Evolutionary conservation across 306 rosid species (phyloP).

Genomic region (Malus asiatica): DNA sequence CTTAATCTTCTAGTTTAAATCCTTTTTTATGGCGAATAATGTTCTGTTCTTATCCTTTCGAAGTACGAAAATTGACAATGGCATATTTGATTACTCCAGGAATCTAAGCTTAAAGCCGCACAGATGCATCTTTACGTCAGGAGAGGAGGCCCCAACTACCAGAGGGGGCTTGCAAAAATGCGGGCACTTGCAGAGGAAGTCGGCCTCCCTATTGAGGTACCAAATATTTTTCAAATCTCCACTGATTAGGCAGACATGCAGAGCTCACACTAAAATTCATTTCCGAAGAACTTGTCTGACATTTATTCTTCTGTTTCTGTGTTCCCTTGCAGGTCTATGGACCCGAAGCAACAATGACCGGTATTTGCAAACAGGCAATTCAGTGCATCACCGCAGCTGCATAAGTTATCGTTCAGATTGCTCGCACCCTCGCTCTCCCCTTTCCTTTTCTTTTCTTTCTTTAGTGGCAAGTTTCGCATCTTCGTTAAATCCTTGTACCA

Average conservation of each 20-base stretch:
- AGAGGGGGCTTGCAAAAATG: constrained; percentile 84
- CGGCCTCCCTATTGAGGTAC: constrained; percentile 91
- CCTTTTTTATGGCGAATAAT: neutral
- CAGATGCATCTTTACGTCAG: constrained; percentile 77
- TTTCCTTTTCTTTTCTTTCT: neutral
- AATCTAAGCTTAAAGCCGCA: constrained; percentile 79
- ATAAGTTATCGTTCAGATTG: constrained; percentile 9
- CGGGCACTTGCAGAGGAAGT: constrained; percentile 78
- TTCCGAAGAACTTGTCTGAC: neutral
- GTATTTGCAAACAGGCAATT: constrained; percentile 94
- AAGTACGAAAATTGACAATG: constrained; percentile 14
- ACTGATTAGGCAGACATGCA: neutral
- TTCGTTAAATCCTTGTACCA: constrained; percentile 8
- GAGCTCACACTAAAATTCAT: neutral
- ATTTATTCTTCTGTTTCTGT: neutral
- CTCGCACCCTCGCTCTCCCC: neutral
- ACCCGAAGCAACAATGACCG: constrained; percentile 97
- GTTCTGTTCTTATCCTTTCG: neutral
- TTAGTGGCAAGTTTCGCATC: neutral
- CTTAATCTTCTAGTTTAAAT: neutral
- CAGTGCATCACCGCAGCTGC: constrained; percentile 82
- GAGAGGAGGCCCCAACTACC: constrained; percentile 99
- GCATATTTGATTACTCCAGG: constrained; percentile 40
- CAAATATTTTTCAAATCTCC: neutral
- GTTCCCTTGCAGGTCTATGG: constrained; percentile 70